phyloP scores from a whole-genome alignment of 2,329 filamentous ascomycete genomes.

The Didymellaceae sp. region DNA sequence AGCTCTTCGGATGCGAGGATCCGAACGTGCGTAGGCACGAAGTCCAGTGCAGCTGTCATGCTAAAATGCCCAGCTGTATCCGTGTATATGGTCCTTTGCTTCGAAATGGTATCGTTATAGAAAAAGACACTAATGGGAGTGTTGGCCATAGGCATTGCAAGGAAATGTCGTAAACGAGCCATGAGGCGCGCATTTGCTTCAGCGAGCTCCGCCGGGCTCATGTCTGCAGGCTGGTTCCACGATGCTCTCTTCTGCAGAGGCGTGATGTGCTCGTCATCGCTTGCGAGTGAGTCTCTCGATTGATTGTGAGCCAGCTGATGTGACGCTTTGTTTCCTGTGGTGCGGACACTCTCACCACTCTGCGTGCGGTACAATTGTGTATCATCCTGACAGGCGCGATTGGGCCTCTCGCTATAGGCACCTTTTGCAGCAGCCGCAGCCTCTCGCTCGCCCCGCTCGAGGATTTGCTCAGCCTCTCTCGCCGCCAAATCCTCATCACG shows the following conservation, averaged over 20 bases:
- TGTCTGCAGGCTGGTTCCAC: slow-evolving; percentile 62
- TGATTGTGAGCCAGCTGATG: slow-evolving; percentile 34
- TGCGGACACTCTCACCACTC: slow-evolving; percentile 39
- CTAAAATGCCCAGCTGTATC: slow-evolving; percentile 90
- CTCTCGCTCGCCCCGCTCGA: slow-evolving; percentile 73
- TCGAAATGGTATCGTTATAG: slow-evolving; percentile 83
- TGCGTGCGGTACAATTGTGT: slow-evolving; percentile 48
- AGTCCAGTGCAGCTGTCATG: slow-evolving; percentile 80
- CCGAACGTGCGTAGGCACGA: slow-evolving; percentile 86
- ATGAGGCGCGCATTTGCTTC: slow-evolving; percentile 87
- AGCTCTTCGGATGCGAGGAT: slow-evolving; percentile 86
- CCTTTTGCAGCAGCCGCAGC: slow-evolving; percentile 73
- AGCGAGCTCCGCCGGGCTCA: slow-evolving; percentile 77
- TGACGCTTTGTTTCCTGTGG: slow-evolving; percentile 20
- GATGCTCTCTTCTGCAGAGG: slow-evolving; percentile 57
- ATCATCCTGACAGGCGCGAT: slow-evolving; percentile 54
- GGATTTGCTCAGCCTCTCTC: slow-evolving; percentile 77
- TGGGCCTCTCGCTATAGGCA: slow-evolving; percentile 73
- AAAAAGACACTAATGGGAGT: slow-evolving; percentile 91
- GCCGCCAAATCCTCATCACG: slow-evolving; percentile 72
- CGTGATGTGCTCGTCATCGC: slow-evolving; percentile 38
- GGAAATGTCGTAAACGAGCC: slow-evolving; percentile 85
- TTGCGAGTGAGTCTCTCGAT: slow-evolving; percentile 36
- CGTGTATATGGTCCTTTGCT: slow-evolving; percentile 83
- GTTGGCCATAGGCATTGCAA: slow-evolving; percentile 80